phyloP scores from a whole-genome alignment of 208 protist species.

The Acanthamoeba polyphaga region DNA sequence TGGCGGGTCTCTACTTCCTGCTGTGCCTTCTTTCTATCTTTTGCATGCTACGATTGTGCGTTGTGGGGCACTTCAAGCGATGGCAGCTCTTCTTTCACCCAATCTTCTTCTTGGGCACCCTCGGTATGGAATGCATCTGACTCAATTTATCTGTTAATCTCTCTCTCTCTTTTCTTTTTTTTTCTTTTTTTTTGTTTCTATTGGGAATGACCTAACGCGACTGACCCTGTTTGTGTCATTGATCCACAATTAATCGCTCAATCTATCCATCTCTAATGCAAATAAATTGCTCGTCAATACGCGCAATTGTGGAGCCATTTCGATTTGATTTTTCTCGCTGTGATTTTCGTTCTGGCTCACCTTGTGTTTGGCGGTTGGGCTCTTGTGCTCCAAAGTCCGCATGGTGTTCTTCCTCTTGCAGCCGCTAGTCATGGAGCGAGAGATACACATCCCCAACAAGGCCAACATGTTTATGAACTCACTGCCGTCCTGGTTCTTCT shows the following conservation, averaged over 20 bases:
- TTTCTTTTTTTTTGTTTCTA: neutral
- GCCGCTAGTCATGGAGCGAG: slow-evolving; percentile 45
- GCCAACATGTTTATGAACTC: slow-evolving; percentile 56
- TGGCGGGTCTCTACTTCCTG: slow-evolving; percentile 39
- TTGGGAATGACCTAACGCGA: too few species aligned
- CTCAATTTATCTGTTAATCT: neutral
- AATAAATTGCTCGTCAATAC: too few species aligned
- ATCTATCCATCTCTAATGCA: too few species aligned
- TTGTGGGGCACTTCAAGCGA: slow-evolving; percentile 6
- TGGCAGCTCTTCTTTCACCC: slow-evolving; percentile 67
- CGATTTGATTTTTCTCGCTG: too few species aligned
- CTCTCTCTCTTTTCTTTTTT: neutral
- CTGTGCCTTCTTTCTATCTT: slow-evolving; percentile 29
- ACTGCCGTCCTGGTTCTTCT: slow-evolving; percentile 53
- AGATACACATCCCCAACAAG: slow-evolving; percentile 25
- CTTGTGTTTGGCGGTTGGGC: neutral
- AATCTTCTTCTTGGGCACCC: slow-evolving; percentile 45
- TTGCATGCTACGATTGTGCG: slow-evolving; percentile 34
- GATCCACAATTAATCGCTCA: too few species aligned
- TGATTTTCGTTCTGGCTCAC: too few species aligned
- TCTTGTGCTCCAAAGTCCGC: neutral
- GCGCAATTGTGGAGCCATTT: neutral
- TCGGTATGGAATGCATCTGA: neutral
- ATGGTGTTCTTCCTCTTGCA: slow-evolving; percentile 48
- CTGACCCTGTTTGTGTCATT: too few species aligned